Base-by-base conservation (phyloP, 352 stramenopile genomes). In the Blastocystis sp. region DNA sequence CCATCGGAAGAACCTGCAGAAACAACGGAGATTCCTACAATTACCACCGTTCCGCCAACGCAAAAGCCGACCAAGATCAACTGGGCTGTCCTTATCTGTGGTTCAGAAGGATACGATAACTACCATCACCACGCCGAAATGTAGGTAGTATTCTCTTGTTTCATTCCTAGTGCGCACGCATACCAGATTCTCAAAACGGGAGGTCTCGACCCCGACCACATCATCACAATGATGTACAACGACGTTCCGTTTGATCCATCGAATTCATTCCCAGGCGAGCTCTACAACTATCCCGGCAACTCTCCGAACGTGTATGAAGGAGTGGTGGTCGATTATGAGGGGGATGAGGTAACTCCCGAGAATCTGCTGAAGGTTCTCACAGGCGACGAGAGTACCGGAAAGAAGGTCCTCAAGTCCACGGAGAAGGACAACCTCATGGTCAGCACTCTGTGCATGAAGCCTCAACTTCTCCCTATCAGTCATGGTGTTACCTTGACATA, bases 151-250 rank as follows among this genome's bases (percentile, higher is more conserved):
- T 59, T 59, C 11, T 3, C 7, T 14, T 59, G n/a, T 16, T 2
- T 59, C 11, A 14, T 59, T 3, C 11, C n/a, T 59, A 59, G 51
- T 77, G 36, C 65, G 38, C 92, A 94, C 84, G 92, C 92, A 14
- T 96, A 95, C 89, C 92, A 96, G 85, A 90, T 95, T 46, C 90
- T 95, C 29, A 90, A 90, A 0, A 89, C 89, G 61, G 92, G 95
- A 79, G 92, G 92, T 21, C 93, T 95, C 38, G 90, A 91, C 4
- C 87, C 67, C 18, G 91, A 94, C 65, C 93, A 94, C 73, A 91
- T 95, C 46, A 90, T 96, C 72, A 89, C 95, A 53, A 94, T 96
- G 92, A 94, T 93, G 91, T 94, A 93, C 89, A 92, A 95, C 86
- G 92, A 96, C 77, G 90, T 92, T 29, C 91, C 92, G 0, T 87